phyloP scores from a whole-genome alignment of 148 eudicot species.

The Beta vulgaris region DNA sequence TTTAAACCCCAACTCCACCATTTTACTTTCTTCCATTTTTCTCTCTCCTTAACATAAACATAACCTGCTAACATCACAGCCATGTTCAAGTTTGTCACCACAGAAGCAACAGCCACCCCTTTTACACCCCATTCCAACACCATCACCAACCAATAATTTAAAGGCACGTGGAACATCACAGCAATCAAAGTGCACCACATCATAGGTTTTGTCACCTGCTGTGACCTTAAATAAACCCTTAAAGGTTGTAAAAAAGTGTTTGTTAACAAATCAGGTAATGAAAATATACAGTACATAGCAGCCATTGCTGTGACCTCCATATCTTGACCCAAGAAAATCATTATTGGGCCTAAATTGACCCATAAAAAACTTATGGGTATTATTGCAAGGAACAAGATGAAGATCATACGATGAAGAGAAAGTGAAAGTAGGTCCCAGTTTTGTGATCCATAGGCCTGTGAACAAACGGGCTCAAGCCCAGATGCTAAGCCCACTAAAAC shows the following conservation, averaged over 20 bases:
- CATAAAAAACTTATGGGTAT: slow-evolving; percentile 70
- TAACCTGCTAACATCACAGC: slow-evolving; percentile 64
- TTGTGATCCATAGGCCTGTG: slow-evolving; percentile 70
- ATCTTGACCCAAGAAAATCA: slow-evolving; percentile 85
- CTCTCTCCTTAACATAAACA: slow-evolving; percentile 49
- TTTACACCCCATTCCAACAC: slow-evolving; percentile 50
- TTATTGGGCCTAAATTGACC: slow-evolving; percentile 65
- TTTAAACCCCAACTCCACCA: slow-evolving; percentile 28
- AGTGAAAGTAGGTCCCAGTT: slow-evolving; percentile 55
- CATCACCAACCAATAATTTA: slow-evolving; percentile 59
- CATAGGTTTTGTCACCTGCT: slow-evolving; percentile 76
- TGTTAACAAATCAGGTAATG: slow-evolving; percentile 71
- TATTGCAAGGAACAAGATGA: slow-evolving; percentile 58
- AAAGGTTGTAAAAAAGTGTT: slow-evolving; percentile 77
- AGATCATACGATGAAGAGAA: slow-evolving; percentile 74
- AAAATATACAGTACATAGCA: slow-evolving; percentile 64
- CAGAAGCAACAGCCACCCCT: slow-evolving; percentile 81
- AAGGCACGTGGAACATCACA: slow-evolving; percentile 71
- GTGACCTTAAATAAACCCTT: slow-evolving; percentile 79
- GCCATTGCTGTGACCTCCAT: slow-evolving; percentile 65
- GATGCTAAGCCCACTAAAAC: slow-evolving; percentile 80
- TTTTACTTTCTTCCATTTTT: slow-evolving; percentile 10
- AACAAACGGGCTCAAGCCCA: slow-evolving; percentile 85
- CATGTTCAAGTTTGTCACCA: slow-evolving; percentile 76
- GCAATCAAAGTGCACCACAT: slow-evolving; percentile 81